A percentile compares a stretch with the other conserved stretches of the same genome.
phyloP scores from a whole-genome alignment of 2,329 filamentous ascomycete species.

The Fonsecaea monophora region DNA sequence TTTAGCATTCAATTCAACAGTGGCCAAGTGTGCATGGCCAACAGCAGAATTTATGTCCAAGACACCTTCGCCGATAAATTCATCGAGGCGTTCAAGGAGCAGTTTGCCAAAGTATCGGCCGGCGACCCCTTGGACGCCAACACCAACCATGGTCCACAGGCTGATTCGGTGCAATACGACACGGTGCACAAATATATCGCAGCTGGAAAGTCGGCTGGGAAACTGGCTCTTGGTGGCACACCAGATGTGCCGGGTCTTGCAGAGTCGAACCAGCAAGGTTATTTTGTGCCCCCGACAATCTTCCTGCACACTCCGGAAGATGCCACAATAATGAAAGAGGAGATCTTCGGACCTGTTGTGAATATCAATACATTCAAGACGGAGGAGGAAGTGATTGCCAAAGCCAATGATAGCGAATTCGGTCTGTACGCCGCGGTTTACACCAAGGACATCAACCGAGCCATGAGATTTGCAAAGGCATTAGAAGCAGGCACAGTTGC shows the following conservation, averaged over 20 bases:
- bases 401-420: conserved; percentile 52
- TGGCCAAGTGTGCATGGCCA: conserved; percentile 67
- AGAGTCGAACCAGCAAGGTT: conserved; percentile 44
- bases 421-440: conserved; percentile 61
- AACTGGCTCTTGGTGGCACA: conserved; percentile 48
- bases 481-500: conserved; percentile 50
- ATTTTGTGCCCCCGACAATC: conserved; percentile 50
- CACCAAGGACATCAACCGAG: conserved; percentile 40
- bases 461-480: conserved; percentile 36
- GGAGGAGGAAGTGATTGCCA: conserved; percentile 49
- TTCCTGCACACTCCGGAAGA: conserved; percentile 46
- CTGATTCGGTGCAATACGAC: conserved; percentile 54
- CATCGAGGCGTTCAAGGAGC: conserved; percentile 45
- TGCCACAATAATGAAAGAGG: conserved; percentile 49
- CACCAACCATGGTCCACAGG: conserved; percentile 54
- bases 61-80: conserved; percentile 36
- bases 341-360: conserved; percentile 57
- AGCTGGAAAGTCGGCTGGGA: conserved; percentile 50
- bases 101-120: conserved; percentile 45
- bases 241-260: conserved; percentile 38
- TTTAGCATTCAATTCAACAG: conserved; percentile 64
- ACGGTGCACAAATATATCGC: conserved; percentile 52
- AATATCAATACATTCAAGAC: conserved; percentile 61
- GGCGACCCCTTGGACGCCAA: conserved; percentile 50
- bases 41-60: conserved; percentile 36